phyloP scores from a whole-genome alignment of 495 filamentous ascomycete species.

The Emericellopsis terricola region DNA sequence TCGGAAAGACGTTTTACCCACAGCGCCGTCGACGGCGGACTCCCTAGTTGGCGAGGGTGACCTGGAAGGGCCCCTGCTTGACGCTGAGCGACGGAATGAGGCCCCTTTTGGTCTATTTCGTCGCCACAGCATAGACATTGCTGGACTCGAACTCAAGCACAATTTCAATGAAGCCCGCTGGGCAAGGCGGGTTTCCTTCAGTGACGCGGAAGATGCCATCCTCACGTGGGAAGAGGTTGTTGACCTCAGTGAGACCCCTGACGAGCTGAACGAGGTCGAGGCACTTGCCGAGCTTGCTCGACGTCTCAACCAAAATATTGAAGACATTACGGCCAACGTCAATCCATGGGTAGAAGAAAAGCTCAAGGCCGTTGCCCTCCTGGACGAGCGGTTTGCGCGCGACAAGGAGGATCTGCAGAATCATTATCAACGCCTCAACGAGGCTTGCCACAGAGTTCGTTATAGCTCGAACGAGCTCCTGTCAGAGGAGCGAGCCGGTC shows the following conservation, averaged over 20 bases:
- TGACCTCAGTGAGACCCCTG: conserved; percentile 3
- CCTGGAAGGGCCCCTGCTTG: conserved; percentile 18
- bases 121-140: conserved; percentile 28
- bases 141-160: conserved; percentile 11
- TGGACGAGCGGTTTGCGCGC: conserved; percentile 40
- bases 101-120: conserved; percentile 16
- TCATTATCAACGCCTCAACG: conserved; percentile 47
- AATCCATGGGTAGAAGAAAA: conserved; percentile 49
- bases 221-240: conserved; percentile 46
- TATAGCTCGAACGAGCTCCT: conserved; percentile 49
- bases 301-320: conserved; percentile 32
- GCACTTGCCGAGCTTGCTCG: conserved; percentile 39
- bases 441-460: conserved; percentile 43
- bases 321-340: conserved; percentile 29
- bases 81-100: conserved; percentile 13
- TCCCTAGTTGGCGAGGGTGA: conserved; percentile 27
- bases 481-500: conserved; percentile 40
- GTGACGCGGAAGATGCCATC: conserved; percentile 71
- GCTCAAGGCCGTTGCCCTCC: conserved; percentile 38
- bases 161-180: conserved; percentile 39
- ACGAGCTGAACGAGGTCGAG: conserved; percentile 27
- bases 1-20: conserved; percentile 8
- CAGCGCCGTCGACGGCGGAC: conserved; percentile 17
- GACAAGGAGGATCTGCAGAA: conserved; percentile 48
- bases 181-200: conserved; percentile 76